These are phyloP conservation scores for Alopecurus myosuroides DNA, from an alignment of 176 grass and related monocot species.

Conservation along the genomic window DNA sequence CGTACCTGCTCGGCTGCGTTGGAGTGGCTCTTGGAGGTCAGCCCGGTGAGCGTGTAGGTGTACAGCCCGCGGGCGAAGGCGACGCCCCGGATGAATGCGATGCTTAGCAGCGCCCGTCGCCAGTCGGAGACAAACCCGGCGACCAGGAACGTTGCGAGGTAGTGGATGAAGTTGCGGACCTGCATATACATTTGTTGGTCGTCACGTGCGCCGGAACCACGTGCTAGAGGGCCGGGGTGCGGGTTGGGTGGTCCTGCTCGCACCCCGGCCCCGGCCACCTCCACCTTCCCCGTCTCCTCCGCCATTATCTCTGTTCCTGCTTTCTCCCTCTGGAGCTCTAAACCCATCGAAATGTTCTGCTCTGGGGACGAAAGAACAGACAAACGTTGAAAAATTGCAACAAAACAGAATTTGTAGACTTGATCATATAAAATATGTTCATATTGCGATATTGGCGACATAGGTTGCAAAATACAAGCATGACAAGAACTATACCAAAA, in stretches of 20 bases:
- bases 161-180: conserved; percentile 97
- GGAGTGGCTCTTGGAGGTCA: conserved; percentile 83
- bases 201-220: neutral
- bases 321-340: conserved; percentile 2
- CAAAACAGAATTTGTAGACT: no score
- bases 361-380: no score
- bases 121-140: conserved; percentile 82
- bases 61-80: conserved; percentile 83
- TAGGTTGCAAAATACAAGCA: no score
- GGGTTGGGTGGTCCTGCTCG: conserved; percentile 49
- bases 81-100: conserved; percentile 79
- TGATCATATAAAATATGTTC: no score
- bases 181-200: neutral
- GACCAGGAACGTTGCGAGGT: conserved; percentile 83
- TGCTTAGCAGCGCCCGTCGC: conserved; percentile 76
- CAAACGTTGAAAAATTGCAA: no score
- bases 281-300: conserved; percentile 42
- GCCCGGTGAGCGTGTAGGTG: conserved; percentile 67
- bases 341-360: neutral
- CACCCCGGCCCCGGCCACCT: conserved; percentile 9
- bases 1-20: conserved; percentile 94
- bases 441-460: no score
- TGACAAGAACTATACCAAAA: no score
- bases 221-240: neutral
- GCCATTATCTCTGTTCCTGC: conserved; percentile 24